Percentiles rank a stretch among this genome's conserved stretches.
Conservation (phyloP, 2,329 filamentous ascomycete species). For the Fusarium falciforme region DNA sequence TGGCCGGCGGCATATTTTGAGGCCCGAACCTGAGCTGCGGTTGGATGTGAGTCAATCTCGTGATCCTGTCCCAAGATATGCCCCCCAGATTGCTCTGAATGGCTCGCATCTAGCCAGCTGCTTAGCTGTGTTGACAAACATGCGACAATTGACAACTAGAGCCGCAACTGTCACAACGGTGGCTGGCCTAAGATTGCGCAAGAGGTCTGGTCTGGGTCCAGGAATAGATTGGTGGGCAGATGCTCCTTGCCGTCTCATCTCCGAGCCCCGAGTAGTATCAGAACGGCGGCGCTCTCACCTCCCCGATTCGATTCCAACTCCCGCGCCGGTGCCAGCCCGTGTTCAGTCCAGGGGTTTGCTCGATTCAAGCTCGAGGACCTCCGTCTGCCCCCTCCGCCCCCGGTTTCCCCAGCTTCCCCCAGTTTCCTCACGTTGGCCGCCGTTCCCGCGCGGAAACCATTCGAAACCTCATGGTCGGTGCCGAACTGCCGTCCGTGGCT, state of each 20-base stretch:
- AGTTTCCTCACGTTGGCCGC: conserved; percentile 20
- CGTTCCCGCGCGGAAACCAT: conserved; percentile 18
- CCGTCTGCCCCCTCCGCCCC: conserved; percentile 6
- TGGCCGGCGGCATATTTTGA: conserved; percentile 1
- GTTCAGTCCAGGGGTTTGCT: not conserved
- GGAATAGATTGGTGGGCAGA: not conserved
- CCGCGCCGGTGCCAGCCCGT: conserved; percentile 10
- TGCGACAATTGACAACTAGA: conserved; percentile 9
- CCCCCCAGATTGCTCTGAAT: not conserved
- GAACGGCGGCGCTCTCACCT: conserved; percentile 1
- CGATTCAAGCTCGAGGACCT: conserved; percentile 6
- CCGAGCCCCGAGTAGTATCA: conserved; percentile 17
- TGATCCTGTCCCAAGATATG: not conserved
- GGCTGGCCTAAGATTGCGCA: not conserved
- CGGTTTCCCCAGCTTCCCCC: conserved; percentile 10
- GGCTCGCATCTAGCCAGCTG: conserved; percentile 12
- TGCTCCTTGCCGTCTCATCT: conserved; percentile 8
- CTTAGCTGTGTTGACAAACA: not conserved
- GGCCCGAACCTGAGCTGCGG: conserved; percentile 1
- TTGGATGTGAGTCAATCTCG: conserved; percentile 4
- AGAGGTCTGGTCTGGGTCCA: not conserved
- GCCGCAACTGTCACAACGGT: conserved; percentile 13
- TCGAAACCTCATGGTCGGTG: conserved; percentile 3
- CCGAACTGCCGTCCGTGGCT: conserved; percentile 6
- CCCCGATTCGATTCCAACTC: conserved; percentile 10